These are phyloP conservation scores for Colletotrichum spaethianum DNA, from an alignment of 2,329 filamentous ascomycete species.

Conservation along the genomic window DNA sequence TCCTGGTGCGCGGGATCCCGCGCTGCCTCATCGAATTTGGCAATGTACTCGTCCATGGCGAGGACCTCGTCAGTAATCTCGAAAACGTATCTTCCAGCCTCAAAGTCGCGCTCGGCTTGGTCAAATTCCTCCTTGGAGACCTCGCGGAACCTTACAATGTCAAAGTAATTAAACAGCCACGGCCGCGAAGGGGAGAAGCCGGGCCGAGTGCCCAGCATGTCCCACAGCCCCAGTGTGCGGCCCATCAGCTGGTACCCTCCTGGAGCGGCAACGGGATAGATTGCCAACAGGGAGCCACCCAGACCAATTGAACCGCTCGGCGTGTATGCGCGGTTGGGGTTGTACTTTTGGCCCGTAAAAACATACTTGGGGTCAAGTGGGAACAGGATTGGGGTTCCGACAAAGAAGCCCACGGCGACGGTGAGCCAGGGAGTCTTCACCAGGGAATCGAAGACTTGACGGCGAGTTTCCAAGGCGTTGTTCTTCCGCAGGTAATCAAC, in stretches of 20 bases:
- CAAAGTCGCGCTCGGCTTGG: constrained; percentile 46
- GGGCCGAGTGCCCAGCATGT: constrained; percentile 50
- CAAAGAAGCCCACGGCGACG: constrained; percentile 52
- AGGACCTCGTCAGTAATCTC: constrained; percentile 47
- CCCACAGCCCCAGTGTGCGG: constrained; percentile 51
- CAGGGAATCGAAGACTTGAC: constrained; percentile 51
- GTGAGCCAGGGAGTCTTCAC: constrained; percentile 52
- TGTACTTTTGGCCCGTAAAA: constrained; percentile 50
- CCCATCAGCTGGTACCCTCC: constrained; percentile 58
- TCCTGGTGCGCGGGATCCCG: constrained; percentile 43
- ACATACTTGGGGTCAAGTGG: constrained; percentile 45
- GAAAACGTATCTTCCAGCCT: constrained; percentile 50
- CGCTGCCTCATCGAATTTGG: constrained; percentile 42
- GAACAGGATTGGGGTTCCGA: constrained; percentile 53
- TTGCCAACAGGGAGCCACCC: constrained; percentile 52
- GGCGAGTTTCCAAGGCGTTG: constrained; percentile 52
- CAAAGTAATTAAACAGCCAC: constrained; percentile 56
- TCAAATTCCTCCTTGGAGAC: constrained; percentile 52
- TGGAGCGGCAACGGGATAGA: constrained; percentile 55
- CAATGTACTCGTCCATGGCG: constrained; percentile 48
- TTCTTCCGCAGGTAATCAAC: constrained; percentile 62
- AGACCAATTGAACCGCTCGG: constrained; percentile 54
- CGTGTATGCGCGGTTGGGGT: constrained; percentile 53
- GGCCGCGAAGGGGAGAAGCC: constrained; percentile 49
- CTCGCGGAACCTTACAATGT: constrained; percentile 52